Evolutionary conservation across 495 filamentous ascomycete species (phyloP).

Genomic region (Daldinia bambusicola): DNA sequence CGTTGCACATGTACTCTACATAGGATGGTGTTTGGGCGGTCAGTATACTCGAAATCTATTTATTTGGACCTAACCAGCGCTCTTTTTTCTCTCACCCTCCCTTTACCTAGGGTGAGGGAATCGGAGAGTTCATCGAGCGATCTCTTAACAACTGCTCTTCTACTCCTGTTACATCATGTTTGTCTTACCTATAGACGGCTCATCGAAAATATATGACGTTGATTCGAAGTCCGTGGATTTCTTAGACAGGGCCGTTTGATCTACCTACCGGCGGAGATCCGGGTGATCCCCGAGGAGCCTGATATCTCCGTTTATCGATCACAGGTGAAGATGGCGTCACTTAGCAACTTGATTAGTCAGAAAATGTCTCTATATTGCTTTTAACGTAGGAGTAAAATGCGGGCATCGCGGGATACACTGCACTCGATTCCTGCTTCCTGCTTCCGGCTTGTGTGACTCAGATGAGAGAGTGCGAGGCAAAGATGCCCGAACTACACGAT

Average conservation of each 20-base stretch:
- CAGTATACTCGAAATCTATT: constrained; percentile 10
- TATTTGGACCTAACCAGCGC: constrained; percentile 5
- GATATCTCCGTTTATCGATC: constrained; percentile 18
- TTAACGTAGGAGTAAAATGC: background rate
- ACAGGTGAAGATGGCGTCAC: constrained; percentile 2
- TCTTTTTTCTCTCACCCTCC: background rate
- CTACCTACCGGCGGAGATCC: constrained; percentile 30
- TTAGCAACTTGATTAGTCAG: constrained; percentile 4
- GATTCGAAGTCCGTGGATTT: constrained; percentile 11
- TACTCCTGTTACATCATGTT: background rate
- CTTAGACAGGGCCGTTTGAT: constrained; percentile 27
- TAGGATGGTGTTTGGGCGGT: background rate
- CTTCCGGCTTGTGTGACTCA: constrained; percentile 1
- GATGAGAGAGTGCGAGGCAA: background rate
- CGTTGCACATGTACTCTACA: constrained; percentile 1
- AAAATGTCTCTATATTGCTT: constrained; percentile 1
- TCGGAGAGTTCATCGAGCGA: constrained; percentile 9
- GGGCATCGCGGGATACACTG: background rate
- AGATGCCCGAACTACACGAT: constrained; percentile 3
- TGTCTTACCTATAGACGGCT: background rate
- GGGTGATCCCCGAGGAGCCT: constrained; percentile 20
- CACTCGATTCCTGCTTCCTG: background rate
- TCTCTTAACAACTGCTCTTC: constrained; percentile 11
- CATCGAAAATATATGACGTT: constrained; percentile 19
- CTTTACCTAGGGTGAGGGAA: constrained; percentile 8